phyloP scores from a whole-genome alignment of 2,329 filamentous ascomycete species.

The Colletotrichum tanaceti region DNA sequence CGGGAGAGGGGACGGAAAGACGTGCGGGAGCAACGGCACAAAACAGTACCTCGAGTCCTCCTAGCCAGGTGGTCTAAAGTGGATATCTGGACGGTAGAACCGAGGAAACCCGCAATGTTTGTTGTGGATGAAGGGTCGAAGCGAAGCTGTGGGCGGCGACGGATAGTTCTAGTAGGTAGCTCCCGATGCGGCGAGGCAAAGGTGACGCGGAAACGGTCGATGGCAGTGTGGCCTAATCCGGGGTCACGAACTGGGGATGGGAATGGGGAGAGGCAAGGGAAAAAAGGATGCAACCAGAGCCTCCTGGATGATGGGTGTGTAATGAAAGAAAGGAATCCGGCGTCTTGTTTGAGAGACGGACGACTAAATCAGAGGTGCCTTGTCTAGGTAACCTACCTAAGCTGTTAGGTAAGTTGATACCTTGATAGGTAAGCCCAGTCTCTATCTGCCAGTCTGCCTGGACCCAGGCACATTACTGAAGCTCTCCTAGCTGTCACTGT shows the following conservation, averaged over 20 bases:
- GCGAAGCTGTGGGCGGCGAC: too few relatives aligned
- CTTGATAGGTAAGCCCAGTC: not conserved
- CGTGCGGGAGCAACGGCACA: too few relatives aligned
- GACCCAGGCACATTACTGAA: conserved; percentile 18
- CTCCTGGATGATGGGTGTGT: not conserved
- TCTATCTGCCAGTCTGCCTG: not conserved
- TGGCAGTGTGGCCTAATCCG: conserved; percentile 10
- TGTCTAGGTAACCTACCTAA: not conserved
- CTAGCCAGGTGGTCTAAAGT: not conserved
- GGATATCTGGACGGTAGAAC: not conserved
- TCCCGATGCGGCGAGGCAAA: conserved; percentile 7
- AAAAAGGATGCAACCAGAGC: too few relatives aligned
- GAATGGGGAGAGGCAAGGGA: not conserved
- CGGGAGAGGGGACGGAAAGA: too few relatives aligned
- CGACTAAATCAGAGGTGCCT: too few relatives aligned
- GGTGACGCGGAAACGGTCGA: conserved; percentile 5
- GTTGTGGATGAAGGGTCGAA: not conserved
- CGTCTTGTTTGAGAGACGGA: not conserved
- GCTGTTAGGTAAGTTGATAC: not conserved
- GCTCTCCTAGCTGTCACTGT: conserved; percentile 22
- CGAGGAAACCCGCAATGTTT: not conserved
- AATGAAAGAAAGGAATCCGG: not conserved
- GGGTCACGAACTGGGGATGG: not conserved
- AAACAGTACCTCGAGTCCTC: not conserved
- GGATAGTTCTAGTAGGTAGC: not conserved